Conservation (phyloP, 257 asterid species). For the Dorcoceras hygrometricum region DNA sequence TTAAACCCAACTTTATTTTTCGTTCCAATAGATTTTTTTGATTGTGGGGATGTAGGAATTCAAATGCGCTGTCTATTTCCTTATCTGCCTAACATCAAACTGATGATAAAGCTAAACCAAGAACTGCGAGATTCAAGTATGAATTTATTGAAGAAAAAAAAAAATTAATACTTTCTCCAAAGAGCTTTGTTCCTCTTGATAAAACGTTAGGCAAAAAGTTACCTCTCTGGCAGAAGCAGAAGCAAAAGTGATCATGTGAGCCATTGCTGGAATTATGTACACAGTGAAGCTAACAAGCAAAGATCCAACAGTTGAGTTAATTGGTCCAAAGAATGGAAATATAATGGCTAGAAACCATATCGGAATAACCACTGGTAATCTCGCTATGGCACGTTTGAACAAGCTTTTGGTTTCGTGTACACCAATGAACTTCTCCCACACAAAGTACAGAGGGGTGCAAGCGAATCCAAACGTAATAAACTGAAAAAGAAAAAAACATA, state of each 20-base stretch:
- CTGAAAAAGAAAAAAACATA: constrained; percentile 28
- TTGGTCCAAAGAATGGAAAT: constrained; percentile 83
- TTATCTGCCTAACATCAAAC: constrained; percentile 38
- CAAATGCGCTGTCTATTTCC: constrained; percentile 26
- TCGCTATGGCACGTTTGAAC: constrained; percentile 62
- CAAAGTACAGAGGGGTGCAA: constrained; percentile 78
- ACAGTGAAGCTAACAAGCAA: constrained; percentile 90
- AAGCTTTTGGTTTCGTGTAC: constrained; percentile 73
- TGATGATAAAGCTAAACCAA: constrained; percentile 14
- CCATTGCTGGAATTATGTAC: constrained; percentile 83
- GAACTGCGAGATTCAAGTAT: constrained; percentile 18
- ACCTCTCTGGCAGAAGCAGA: constrained; percentile 84
- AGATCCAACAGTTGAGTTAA: constrained; percentile 82
- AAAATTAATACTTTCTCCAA: not conserved
- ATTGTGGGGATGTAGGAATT: not conserved
- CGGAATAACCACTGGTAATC: constrained; percentile 76
- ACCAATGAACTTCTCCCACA: constrained; percentile 79
- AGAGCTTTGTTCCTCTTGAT: no score
- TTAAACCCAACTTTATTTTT: constrained; percentile 19
- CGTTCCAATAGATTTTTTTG: constrained; percentile 3
- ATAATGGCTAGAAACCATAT: constrained; percentile 81
- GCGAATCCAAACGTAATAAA: constrained; percentile 88
- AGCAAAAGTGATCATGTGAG: constrained; percentile 84
- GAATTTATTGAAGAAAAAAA: constrained; percentile 20
- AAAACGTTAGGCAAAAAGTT: not conserved